Evolutionary conservation across 108 stramenopile genomes (phyloP).

Genomic region (Fistulifera solaris): DNA sequence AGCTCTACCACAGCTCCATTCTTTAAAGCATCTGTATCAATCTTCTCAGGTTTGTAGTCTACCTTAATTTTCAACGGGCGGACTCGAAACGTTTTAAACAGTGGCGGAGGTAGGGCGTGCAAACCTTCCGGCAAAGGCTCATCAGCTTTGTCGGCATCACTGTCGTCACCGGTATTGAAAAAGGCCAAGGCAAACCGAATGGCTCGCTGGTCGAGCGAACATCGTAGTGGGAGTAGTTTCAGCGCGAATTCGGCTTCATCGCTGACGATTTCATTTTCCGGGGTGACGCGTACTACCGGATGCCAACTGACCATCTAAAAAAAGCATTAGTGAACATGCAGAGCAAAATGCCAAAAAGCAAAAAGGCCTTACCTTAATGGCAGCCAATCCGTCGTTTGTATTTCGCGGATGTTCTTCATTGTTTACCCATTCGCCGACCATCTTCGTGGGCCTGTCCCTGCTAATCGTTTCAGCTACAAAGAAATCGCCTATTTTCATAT

Average conservation of each 20-base stretch:
- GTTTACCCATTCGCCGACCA: conserved; percentile 81
- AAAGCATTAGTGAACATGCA: background rate
- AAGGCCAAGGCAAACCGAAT: conserved; percentile 60
- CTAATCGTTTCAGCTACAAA: conserved; percentile 74
- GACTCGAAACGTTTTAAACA: conserved; percentile 51
- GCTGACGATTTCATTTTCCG: conserved; percentile 54
- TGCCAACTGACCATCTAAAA: conserved; percentile 68
- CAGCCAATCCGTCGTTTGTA: conserved; percentile 54
- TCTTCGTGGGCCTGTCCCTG: conserved; percentile 44
- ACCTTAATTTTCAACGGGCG: conserved; percentile 77
- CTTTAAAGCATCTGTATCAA: conserved; percentile 57
- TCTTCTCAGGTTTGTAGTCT: conserved; percentile 61
- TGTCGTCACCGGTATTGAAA: conserved; percentile 25
- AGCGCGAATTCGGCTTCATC: conserved; percentile 61
- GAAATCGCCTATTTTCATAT: conserved; percentile 53
- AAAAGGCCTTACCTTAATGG: conserved; percentile 44
- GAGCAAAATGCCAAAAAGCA: background rate
- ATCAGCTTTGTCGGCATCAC: conserved; percentile 2
- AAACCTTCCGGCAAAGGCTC: conserved; percentile 19
- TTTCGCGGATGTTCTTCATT: conserved; percentile 74
- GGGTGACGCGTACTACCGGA: conserved; percentile 38
- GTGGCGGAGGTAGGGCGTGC: conserved; percentile 36
- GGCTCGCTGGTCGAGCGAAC: conserved; percentile 60
- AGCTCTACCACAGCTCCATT: conserved; percentile 73
- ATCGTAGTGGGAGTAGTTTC: conserved; percentile 70